A percentile compares a stretch with the other conserved stretches of the same genome.
These are phyloP conservation scores for Lyophyllum shimeji DNA, from an alignment of 768 basidiomycete genomes.

Conservation along the genomic window DNA sequence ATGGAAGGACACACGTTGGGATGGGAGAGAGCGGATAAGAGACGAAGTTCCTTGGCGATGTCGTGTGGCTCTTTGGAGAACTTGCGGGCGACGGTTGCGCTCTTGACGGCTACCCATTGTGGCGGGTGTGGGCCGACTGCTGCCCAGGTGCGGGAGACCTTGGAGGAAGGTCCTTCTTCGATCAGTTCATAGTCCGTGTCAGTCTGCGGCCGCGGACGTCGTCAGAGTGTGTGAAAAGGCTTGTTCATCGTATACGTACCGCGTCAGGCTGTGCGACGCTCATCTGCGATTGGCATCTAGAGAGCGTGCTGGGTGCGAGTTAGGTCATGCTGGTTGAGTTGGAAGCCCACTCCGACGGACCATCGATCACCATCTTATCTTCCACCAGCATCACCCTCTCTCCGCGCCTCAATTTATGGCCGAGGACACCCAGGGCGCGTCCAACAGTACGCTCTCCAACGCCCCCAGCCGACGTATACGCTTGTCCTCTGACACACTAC, in stretches of 20 bases:
- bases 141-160: conserved; percentile 38
- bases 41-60: conserved; percentile 60
- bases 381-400: background rate
- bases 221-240: background rate
- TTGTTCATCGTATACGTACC: background rate
- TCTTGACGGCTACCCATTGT: conserved; percentile 54
- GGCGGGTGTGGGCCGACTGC: conserved; percentile 29
- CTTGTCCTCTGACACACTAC: too few species aligned
- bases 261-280: conserved; percentile 1
- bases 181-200: conserved; percentile 37
- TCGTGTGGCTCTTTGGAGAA: conserved; percentile 66
- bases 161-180: conserved; percentile 44
- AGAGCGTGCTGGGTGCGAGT: background rate
- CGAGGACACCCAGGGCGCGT: conserved; percentile 17
- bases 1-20: conserved; percentile 43
- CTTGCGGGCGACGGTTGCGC: conserved; percentile 41
- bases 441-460: conserved; percentile 26
- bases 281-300: background rate
- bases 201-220: conserved; percentile 20
- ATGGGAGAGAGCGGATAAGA: conserved; percentile 49
- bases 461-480: too few species aligned
- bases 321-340: background rate
- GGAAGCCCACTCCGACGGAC: background rate
- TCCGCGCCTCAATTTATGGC: conserved; percentile 9
- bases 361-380: background rate